These are phyloP conservation scores for Apiospora marii DNA, from an alignment of 2,329 filamentous ascomycete species.

Conservation along the genomic window DNA sequence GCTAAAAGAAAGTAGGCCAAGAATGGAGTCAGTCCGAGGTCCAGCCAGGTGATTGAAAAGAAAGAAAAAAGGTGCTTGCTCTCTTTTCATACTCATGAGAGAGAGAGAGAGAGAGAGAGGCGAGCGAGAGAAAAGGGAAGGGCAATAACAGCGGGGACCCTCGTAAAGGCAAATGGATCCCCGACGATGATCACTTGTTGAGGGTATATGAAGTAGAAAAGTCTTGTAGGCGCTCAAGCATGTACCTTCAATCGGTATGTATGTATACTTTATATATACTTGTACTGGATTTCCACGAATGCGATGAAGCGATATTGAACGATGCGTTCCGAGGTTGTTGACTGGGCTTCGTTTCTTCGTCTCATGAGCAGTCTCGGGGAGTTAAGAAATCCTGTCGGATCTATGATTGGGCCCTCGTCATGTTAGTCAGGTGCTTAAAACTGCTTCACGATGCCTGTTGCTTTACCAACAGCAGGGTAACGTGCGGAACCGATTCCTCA, in stretches of 20 bases:
- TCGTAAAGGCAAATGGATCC: not conserved
- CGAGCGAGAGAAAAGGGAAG: not conserved
- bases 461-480: conserved; percentile 21
- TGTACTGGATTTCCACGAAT: not conserved
- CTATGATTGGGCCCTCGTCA: conserved; percentile 5
- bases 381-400: conserved; percentile 1
- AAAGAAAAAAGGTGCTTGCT: not conserved
- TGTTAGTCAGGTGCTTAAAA: conserved; percentile 10
- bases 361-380: not conserved
- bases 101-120: conserved; percentile 1
- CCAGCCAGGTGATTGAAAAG: conserved; percentile 4
- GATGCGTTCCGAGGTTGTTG: conserved; percentile 11
- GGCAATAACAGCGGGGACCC: not conserved
- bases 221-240: not conserved
- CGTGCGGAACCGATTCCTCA: conserved; percentile 14
- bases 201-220: not conserved
- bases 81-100: conserved; percentile 1
- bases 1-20: conserved; percentile 8
- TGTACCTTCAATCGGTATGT: not conserved
- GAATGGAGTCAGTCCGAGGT: conserved; percentile 17
- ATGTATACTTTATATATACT: not conserved
- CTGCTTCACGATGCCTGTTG: conserved; percentile 10
- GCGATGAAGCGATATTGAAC: not conserved
- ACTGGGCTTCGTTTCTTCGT: not conserved
- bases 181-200: not conserved